Base-by-base conservation (phyloP, 176 grass and related monocot species). In the Triticum urartu region DNA sequence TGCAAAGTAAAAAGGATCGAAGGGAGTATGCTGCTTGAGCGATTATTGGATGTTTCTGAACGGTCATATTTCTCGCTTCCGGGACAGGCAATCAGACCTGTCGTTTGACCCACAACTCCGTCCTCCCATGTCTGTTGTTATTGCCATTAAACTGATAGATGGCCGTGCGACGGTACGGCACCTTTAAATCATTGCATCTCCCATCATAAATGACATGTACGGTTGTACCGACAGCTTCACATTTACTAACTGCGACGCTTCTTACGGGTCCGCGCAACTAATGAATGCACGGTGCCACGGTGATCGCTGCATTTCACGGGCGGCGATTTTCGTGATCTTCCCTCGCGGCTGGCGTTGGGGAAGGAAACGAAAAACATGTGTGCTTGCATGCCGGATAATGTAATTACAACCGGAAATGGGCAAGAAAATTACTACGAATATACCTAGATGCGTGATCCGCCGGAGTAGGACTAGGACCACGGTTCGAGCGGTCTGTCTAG, bases 271-370 rank as follows among this genome's bases (percentile, higher is more conserved):
- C 8, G 80, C 42, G 33, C 85, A 80, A 59, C 3, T 25, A 78
- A 21, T 59, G 25, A 39, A 60, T 52, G 75, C 56, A 71, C 33
- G 79, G 78, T 42, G 28, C 28, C 28, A 30, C 28, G 79, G 78
- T 42, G 80, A 74, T 43, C 77, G 85, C 56, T 61, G 20, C 47
- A 59, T 38, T 84, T 87, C 85, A 84, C 80, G 80, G 75, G 64
- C 62, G 35, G 26, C 78, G 20, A 68, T 12, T 28, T 30, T 30
- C 3, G 3, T 0, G 14, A 47, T 13, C 24, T 81, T 39, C 15
- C 39, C 2, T 69, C 58, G 0, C 18, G 4, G 9, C 11, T 43
- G 43, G 43, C 43, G 11, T 85, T 56, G 75, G 36, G 47, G 33
- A 59, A 59, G 56, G 56, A 35, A 80, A 66, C 11, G 21, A 34